A percentile compares a stretch with the other conserved stretches of the same genome.
phyloP scores from a whole-genome alignment of 805 yeast species.

The Hanseniaspora pseudoguilliermondii region DNA sequence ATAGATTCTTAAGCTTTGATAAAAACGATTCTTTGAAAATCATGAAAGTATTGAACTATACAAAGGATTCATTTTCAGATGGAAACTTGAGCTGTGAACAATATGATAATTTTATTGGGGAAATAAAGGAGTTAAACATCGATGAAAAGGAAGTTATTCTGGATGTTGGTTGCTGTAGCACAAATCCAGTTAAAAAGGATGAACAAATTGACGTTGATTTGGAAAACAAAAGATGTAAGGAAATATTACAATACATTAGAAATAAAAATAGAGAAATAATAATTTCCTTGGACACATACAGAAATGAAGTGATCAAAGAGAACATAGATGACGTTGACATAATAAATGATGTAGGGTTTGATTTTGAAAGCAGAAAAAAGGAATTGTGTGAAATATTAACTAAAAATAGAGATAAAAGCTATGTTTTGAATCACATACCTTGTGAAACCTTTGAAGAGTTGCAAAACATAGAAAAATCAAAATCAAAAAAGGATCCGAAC shows the following conservation, averaged over 20 bases:
- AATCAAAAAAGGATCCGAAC: slow-evolving; percentile 34
- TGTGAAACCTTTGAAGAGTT: slow-evolving; percentile 43
- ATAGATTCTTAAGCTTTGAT: slow-evolving; percentile 15
- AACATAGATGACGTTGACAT: slow-evolving; percentile 66
- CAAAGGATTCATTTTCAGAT: slow-evolving; percentile 93
- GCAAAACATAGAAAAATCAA: neutral
- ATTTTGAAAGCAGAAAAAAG: slow-evolving; percentile 38
- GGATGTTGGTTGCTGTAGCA: slow-evolving; percentile 91
- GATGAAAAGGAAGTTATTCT: slow-evolving; percentile 37
- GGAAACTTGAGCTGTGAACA: slow-evolving; percentile 41
- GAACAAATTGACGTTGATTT: slow-evolving; percentile 24
- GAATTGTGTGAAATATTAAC: slow-evolving; percentile 60
- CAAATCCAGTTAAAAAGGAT: slow-evolving; percentile 61
- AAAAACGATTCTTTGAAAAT: slow-evolving; percentile 37
- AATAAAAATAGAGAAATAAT: slow-evolving; percentile 29
- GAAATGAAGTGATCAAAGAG: slow-evolving; percentile 58
- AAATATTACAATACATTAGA: slow-evolving; percentile 1
- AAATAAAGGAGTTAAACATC: slow-evolving; percentile 40
- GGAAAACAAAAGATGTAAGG: slow-evolving; percentile 23
- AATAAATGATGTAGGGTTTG: slow-evolving; percentile 75
- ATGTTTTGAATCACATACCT: slow-evolving; percentile 71
- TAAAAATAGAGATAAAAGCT: slow-evolving; percentile 50
- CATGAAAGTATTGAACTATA: slow-evolving; percentile 81
- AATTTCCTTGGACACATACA: slow-evolving; percentile 80
- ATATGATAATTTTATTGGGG: slow-evolving; percentile 26